Percentiles rank a stretch among this genome's conserved stretches.
Evolutionary conservation across 2,329 filamentous ascomycete species (phyloP).

Genomic region (Botrytis aclada): DNA sequence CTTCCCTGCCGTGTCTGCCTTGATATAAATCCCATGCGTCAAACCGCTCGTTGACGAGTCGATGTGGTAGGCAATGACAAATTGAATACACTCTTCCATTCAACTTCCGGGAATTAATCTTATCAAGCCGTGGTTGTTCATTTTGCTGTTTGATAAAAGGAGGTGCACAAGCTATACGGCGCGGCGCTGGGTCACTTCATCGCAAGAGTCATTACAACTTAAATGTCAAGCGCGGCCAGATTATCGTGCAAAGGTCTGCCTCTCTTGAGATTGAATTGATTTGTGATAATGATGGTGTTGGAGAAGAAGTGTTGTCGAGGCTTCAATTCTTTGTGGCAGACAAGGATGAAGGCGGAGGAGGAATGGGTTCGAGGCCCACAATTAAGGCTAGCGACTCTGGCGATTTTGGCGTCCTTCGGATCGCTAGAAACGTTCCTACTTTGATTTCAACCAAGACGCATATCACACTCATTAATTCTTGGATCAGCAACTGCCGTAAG

Average conservation of each 20-base stretch:
- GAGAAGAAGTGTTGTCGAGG: not conserved
- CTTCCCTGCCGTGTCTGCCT: not conserved
- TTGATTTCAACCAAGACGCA: not conserved
- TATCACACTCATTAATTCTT: not conserved
- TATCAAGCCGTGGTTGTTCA: not conserved
- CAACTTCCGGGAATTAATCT: not conserved
- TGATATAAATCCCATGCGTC: not conserved
- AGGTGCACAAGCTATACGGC: not conserved
- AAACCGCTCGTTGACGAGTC: not conserved
- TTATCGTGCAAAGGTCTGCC: not conserved
- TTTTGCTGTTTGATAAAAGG: not conserved
- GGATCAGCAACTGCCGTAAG: not conserved
- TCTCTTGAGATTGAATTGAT: not conserved
- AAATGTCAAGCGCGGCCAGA: not conserved
- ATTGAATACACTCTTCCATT: not conserved
- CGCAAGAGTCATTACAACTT: too few species aligned
- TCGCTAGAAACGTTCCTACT: not conserved
- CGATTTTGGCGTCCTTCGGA: not conserved
- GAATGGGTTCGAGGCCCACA: not conserved
- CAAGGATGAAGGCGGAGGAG: not conserved
- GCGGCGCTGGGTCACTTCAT: not conserved
- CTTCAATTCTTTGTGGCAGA: not conserved
- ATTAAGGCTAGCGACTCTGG: not conserved
- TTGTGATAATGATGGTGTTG: not conserved
- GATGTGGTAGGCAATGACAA: not conserved